phyloP scores from a whole-genome alignment of 2,329 filamentous ascomycete species.

The Trichoderma asperellum region DNA sequence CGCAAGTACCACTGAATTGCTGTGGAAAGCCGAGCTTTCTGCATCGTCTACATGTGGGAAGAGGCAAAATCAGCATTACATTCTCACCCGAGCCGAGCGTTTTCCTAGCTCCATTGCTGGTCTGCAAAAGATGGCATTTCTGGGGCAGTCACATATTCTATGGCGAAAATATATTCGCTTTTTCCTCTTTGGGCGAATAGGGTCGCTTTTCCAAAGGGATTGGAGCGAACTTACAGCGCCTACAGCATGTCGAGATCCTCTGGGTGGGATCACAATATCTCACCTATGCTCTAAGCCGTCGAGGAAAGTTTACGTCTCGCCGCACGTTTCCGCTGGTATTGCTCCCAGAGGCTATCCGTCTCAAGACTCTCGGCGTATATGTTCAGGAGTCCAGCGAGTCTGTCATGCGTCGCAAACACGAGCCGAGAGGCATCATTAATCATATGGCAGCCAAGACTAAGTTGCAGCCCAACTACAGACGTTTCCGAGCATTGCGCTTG shows the following conservation, averaged over 20 bases:
- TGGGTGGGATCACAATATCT: constrained; percentile 46
- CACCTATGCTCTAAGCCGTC: constrained; percentile 30
- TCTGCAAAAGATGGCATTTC: constrained; percentile 47
- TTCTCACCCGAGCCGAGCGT: constrained; percentile 42
- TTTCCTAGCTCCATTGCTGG: constrained; percentile 45
- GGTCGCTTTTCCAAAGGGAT: constrained; percentile 52
- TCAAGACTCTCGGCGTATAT: constrained; percentile 48
- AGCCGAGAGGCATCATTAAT: constrained; percentile 34
- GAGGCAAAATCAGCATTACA: constrained; percentile 39
- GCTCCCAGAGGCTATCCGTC: constrained; percentile 44
- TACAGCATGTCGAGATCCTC: constrained; percentile 51
- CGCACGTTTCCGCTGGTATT: constrained; percentile 44
- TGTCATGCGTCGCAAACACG: constrained; percentile 45
- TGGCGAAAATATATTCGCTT: constrained; percentile 54
- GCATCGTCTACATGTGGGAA: constrained; percentile 48
- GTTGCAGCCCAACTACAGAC: constrained; percentile 47
- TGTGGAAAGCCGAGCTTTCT: constrained; percentile 34
- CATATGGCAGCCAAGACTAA: constrained; percentile 40
- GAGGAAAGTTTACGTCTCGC: constrained; percentile 41
- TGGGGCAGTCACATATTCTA: constrained; percentile 52
- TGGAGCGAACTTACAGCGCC: constrained; percentile 45
- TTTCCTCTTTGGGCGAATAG: constrained; percentile 58
- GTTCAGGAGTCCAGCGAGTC: constrained; percentile 43
- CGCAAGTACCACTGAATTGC: constrained; percentile 28
- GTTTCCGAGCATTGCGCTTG: constrained; percentile 43